Percentiles rank a stretch among this genome's conserved stretches.
phyloP scores from a whole-genome alignment of 73 alveolate species.

The Paramecium bursaria region DNA sequence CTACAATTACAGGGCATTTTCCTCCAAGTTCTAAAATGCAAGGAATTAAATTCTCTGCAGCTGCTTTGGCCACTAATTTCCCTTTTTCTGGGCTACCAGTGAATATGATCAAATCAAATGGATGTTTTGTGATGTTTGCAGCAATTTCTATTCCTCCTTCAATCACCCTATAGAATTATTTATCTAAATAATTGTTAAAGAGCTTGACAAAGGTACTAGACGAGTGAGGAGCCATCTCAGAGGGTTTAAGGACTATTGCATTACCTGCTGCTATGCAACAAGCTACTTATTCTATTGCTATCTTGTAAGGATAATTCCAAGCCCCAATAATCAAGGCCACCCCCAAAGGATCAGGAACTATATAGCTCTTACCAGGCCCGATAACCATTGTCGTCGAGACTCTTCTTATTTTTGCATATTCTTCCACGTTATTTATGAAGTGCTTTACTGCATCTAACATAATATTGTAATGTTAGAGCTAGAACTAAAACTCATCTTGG shows the following conservation, averaged over 20 bases:
- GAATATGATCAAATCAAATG: constrained; percentile 91
- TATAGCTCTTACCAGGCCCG: constrained; percentile 77
- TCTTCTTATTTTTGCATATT: constrained; percentile 71
- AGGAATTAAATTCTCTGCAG: constrained; percentile 93
- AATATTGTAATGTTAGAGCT: constrained; percentile 56
- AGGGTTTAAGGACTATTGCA: constrained; percentile 91
- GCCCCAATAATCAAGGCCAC: constrained; percentile 92
- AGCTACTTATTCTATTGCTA: constrained; percentile 82
- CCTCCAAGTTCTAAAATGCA: constrained; percentile 97
- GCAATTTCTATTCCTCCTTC: constrained; percentile 96
- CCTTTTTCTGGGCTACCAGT: constrained; percentile 97
- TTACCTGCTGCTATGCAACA: constrained; percentile 94
- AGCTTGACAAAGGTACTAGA: constrained; percentile 84
- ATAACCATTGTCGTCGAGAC: constrained; percentile 73
- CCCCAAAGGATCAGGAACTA: constrained; percentile 92
- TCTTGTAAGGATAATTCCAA: constrained; percentile 94
- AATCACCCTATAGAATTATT: constrained; percentile 82
- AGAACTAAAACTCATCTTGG: constrained; percentile 58
- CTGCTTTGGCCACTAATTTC: constrained; percentile 92
- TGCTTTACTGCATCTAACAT: constrained; percentile 68
- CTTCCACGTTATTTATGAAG: constrained; percentile 58
- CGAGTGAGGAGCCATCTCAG: constrained; percentile 86
- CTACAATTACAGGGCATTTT: constrained; percentile 95
- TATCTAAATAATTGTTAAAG: constrained; percentile 82
- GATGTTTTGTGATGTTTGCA: constrained; percentile 80